Evolutionary conservation across 192 early-diverging fungal species (phyloP), one percentile per base, ranked within the genome.

Genomic region (Podila epicladia): DNA sequence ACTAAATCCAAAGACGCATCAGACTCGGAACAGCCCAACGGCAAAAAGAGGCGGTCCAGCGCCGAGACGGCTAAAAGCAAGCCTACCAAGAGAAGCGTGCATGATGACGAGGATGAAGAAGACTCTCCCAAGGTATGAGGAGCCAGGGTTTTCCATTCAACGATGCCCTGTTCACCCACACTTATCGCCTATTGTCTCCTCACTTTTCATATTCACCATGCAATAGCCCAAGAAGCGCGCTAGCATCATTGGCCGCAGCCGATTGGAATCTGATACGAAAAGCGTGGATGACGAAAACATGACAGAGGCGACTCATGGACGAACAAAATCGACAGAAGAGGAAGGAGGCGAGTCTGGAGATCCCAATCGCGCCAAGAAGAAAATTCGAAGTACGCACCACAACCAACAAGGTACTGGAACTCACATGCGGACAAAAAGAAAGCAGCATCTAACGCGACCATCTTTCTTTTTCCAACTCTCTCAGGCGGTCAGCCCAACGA

Each of bases 401-500:
- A 6, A n/a, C 35, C 12, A 22, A 24, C 22, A 19, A 13, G 17
- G 11, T 15, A 15, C 41, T 45, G 41, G 41, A 45, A 45, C 15
- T 45, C 13, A 8, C 41, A 45, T 45, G 41, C 41, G 41, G 41
- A 45, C 13, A 45, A 45, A 45, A 45, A 15, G 15, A 45, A 45
- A 41, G 38, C 38, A 1, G 38, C 38, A 20, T 22, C 17, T 33
- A 37, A 32, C 17, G 37, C 41, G 17, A n/a, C 37, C 13, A n/a
- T n/a, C 31, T 60, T 60, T 20, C 51, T 50, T 32, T 49, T 58
- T 22, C 9, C 37, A 45, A 20, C 57, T 58, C 17, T 28, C 5
- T 20, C 72, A 79, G 76, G 70, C 31, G 76, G 76, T 15, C 71
- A 72, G 20, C 84, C 84, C 4, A 69, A 69, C 32, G 84, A 82